A percentile compares a stretch with the other conserved stretches of the same genome.
Evolutionary conservation across 2,329 filamentous ascomycete genomes (phyloP).

Genomic region (Trichothecium sympodiale): DNA sequence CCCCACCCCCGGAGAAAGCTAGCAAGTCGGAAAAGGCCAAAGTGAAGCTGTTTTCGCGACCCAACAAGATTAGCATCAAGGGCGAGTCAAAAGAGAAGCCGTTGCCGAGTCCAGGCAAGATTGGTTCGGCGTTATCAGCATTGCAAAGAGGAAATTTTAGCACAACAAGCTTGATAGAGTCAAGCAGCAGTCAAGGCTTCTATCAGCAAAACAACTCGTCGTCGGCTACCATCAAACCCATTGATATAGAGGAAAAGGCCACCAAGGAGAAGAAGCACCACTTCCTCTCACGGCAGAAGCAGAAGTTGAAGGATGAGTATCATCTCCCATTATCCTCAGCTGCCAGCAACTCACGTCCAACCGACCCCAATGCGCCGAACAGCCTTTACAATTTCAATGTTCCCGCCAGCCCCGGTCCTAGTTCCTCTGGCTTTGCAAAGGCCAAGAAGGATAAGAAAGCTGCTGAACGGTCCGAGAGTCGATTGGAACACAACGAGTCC

Average conservation of each 20-base stretch:
- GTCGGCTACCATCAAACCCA: slow-evolving; percentile 62
- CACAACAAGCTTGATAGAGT: slow-evolving; percentile 60
- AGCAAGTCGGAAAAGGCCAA: slow-evolving; percentile 58
- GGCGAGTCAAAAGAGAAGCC: slow-evolving; percentile 55
- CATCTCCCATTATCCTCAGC: slow-evolving; percentile 64
- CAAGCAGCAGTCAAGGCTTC: slow-evolving; percentile 40
- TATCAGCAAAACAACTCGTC: slow-evolving; percentile 70
- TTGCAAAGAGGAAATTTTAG: slow-evolving; percentile 57
- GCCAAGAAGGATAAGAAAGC: slow-evolving; percentile 80
- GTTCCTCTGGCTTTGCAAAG: slow-evolving; percentile 60
- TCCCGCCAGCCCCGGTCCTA: slow-evolving; percentile 59
- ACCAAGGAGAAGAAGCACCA: slow-evolving; percentile 72
- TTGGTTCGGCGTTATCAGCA: slow-evolving; percentile 54
- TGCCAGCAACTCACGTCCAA: slow-evolving; percentile 64
- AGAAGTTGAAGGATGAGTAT: slow-evolving; percentile 67
- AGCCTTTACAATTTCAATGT: slow-evolving; percentile 71
- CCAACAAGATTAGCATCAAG: slow-evolving; percentile 64
- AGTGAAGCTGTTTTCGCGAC: slow-evolving; percentile 71
- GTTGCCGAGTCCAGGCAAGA: slow-evolving; percentile 62
- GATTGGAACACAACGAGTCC: slow-evolving; percentile 44
- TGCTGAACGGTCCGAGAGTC: slow-evolving; percentile 48
- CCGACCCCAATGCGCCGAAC: slow-evolving; percentile 62
- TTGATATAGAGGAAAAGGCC: slow-evolving; percentile 45
- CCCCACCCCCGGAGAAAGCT: slow-evolving; percentile 43
- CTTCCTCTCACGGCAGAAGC: slow-evolving; percentile 68